Base-by-base conservation (phyloP, 2,329 filamentous ascomycete species). In the Alternaria angustiovoidea region DNA sequence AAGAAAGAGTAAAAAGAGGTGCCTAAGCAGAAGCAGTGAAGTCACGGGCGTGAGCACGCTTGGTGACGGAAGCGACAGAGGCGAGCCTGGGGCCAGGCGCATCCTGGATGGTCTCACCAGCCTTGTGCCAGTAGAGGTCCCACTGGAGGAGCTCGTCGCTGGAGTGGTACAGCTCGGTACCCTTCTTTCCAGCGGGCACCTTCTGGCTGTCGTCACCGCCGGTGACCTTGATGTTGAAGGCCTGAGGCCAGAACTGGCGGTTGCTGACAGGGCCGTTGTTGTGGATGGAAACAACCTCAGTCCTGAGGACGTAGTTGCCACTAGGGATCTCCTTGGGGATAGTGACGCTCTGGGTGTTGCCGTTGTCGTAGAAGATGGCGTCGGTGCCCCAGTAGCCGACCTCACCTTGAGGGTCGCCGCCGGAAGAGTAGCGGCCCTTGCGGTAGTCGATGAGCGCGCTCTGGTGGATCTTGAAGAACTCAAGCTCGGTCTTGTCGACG, bases 401-500 rank as follows among this genome's bases (percentile, higher is more conserved):
- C 51, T 73, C 66, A 9, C 63, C 73, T 46, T 68, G 57, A 5
- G 61, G 24, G 24, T 26, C 47, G 11, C 34, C 24, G 41, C 69
- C 73, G 18, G 69, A 38, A 5, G 67, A 66, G 59, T 62, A 75
- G 51, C 73, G 73, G 12, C 71, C 71, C 11, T 63, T 28, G 49
- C 67, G 71, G 66, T 75, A 75, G 54, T 71, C 67, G 54, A 70
- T 65, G 51, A 75, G 52, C 5, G 67, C 67, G 26, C 58, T 60
- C 57, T 77, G 52, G 59, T 75, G 69, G 54, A 77, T 76, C 69
- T 77, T 77, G 73, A 76, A 75, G 65, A 75, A 77, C 22, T 66
- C 44, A 16, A 77, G 71, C 22, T 71, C 30, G 11, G 66, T 71
- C 63, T 75, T 75, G 41, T 73, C 66, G 44, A 75, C 69, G 43